Base-by-base conservation (phyloP, 2,329 filamentous ascomycete species). In the Geosmithia flava region DNA sequence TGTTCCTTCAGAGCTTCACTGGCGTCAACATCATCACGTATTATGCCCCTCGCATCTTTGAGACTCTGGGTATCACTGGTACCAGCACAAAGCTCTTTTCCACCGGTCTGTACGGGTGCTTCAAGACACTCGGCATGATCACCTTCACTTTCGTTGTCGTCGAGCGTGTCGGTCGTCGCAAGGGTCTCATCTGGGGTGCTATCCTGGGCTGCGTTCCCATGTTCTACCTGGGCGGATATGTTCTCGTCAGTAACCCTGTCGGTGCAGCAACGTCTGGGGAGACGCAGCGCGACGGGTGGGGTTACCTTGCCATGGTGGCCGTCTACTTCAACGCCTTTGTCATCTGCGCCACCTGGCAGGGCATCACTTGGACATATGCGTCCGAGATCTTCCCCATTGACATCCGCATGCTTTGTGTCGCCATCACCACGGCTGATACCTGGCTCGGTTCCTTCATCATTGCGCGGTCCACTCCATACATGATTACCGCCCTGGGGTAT, bases 1-100 rank as follows among this genome's bases (percentile, higher is more conserved):
- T 66, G 61, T 62, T 64, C 33, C 51, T 62, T 5, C 60, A 65
- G 53, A 59, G 58, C 29, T 58, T 63, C 44, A 62, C 59, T 1
- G 61, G 77, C 44, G 72, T 75, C 52, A 75, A 81, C 57, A 76
- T 81, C 30, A 80, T 82, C 47, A 76, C 75, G 3, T 81, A 81
- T 60, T 82, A 51, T 37, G 39, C 47, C n/a, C 50, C 50, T 20
- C 45, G 50, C 20, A 51, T 51, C 33, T 51, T 51, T 27, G 59
- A 62, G 52, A 65, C 57, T 13, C 60, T 67, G 5, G 68, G 64
- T 1, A 59, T 65, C 17, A 44, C 55, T 0, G 62, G 63, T 1
- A 66, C 61, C 10, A 56, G 57, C 0, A 51, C 57, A 7, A 60
- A 58, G 49, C 59, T 67, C 19, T 64, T 67, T 52, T 62, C 60